A percentile compares a stretch with the other conserved stretches of the same genome.
phyloP scores from a whole-genome alignment of 78 protist species.

The Cavenderia fasciculata region DNA sequence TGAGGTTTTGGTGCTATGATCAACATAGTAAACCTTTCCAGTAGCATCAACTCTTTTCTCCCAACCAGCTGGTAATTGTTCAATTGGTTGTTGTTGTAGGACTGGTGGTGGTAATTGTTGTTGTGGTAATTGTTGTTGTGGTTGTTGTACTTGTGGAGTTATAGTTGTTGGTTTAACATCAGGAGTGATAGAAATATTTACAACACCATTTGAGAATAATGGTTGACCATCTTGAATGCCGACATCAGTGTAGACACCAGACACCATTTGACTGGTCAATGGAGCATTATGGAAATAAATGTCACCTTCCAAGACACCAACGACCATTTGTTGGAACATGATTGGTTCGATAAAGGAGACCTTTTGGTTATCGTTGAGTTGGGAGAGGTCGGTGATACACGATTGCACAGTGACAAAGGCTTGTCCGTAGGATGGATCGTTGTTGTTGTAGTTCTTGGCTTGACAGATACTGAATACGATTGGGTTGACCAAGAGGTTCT shows the following conservation, averaged over 20 bases:
- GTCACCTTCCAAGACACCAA: constrained; percentile 67
- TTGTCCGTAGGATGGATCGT: constrained; percentile 40
- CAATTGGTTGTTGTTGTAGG: background rate
- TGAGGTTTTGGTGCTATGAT: constrained; percentile 59
- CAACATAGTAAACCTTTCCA: constrained; percentile 54
- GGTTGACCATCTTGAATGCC: constrained; percentile 56
- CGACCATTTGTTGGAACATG: constrained; percentile 16
- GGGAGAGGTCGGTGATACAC: background rate
- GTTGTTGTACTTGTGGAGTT: background rate
- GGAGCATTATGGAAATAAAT: constrained; percentile 46
- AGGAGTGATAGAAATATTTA: background rate
- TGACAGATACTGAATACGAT: constrained; percentile 20
- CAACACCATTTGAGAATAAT: background rate
- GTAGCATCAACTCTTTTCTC: constrained; percentile 48
- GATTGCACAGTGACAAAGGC: background rate
- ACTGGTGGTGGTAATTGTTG: background rate
- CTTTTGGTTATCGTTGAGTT: constrained; percentile 12
- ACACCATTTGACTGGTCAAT: constrained; percentile 18
- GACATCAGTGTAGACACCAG: constrained; percentile 47
- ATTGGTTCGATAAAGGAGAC: constrained; percentile 57
- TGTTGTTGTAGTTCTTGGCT: background rate
- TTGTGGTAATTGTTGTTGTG: background rate
- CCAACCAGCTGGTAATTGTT: constrained; percentile 44
- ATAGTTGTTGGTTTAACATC: background rate
- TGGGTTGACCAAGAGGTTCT: constrained; percentile 17